Conservation (phyloP, 192 early-diverging fungal species). For the Podila clonocystis region DNA sequence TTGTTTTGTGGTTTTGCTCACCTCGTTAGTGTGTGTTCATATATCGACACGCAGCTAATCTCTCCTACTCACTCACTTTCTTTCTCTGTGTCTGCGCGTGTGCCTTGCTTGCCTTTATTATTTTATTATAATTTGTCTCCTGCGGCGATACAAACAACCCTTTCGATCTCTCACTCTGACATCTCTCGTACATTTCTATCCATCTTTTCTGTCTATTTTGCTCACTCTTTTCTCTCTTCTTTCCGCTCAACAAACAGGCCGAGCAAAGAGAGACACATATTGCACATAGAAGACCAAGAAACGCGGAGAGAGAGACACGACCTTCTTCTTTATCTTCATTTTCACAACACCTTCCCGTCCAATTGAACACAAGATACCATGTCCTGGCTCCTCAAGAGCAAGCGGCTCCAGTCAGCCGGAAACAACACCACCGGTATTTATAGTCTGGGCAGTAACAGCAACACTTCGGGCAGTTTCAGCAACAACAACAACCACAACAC, state of each 20-base stretch:
- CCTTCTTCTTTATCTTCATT: neutral
- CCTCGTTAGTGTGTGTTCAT: neutral
- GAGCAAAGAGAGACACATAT: no score
- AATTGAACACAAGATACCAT: constrained; percentile 8
- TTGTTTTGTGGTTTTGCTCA: neutral
- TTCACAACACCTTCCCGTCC: neutral
- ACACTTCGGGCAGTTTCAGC: constrained; percentile 16
- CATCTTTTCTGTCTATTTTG: neutral
- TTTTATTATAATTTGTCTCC: neutral
- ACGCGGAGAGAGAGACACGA: no score
- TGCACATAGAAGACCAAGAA: no score
- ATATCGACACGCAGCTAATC: neutral
- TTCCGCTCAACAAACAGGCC: no score
- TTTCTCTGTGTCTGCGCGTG: neutral
- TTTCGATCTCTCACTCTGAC: no score
- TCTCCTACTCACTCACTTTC: neutral
- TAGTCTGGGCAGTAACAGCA: constrained; percentile 46
- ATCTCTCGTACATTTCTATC: constrained; percentile 1
- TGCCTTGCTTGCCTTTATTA: neutral
- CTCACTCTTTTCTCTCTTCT: no score
- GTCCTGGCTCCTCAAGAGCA: constrained; percentile 55
- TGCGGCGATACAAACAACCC: no score
- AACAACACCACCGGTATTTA: constrained; percentile 38
- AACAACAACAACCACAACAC: neutral
- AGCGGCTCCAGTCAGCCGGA: constrained; percentile 47